Percentiles rank a stretch among this genome's conserved stretches.
Evolutionary conservation across 768 basidiomycete species (phyloP).

Genomic region (Multifurca ochricompacta): DNA sequence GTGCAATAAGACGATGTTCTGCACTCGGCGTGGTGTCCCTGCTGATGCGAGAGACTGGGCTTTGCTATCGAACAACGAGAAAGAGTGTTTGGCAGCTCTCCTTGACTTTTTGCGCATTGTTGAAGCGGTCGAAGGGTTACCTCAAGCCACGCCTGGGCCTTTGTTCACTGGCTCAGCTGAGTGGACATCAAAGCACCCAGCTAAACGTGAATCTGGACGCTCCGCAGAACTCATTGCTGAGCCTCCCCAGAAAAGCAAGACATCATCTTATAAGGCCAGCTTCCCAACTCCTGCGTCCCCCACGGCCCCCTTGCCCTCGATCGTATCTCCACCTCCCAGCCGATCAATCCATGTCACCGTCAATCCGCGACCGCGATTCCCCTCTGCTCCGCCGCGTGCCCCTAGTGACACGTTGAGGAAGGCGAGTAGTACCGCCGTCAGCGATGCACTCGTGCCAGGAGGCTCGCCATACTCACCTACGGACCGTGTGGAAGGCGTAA

Average conservation of each 20-base stretch:
- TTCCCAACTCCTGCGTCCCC: neutral
- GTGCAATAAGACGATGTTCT: slow-evolving; percentile 19
- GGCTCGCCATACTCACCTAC: slow-evolving; percentile 19
- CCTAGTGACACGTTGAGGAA: slow-evolving; percentile 15
- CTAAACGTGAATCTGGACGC: neutral
- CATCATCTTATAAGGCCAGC: neutral
- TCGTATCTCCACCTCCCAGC: neutral
- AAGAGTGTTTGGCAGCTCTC: slow-evolving; percentile 13
- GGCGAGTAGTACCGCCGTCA: slow-evolving; percentile 21
- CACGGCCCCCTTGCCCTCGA: neutral
- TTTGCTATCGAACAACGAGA: slow-evolving; percentile 9
- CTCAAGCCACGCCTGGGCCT: neutral
- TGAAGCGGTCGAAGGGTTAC: slow-evolving; percentile 10
- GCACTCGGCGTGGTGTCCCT: slow-evolving; percentile 7
- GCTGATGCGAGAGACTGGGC: slow-evolving; percentile 15
- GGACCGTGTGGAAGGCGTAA: slow-evolving; percentile 15
- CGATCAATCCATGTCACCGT: slow-evolving; percentile 11
- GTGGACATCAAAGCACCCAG: neutral
- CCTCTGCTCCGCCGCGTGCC: slow-evolving; percentile 1
- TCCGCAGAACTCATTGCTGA: neutral
- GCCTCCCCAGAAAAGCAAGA: neutral
- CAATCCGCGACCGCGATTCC: slow-evolving; percentile 17
- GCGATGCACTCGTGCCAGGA: neutral
- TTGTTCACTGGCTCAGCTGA: neutral
- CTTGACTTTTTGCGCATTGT: slow-evolving; percentile 16